These are phyloP conservation scores for Saccharomycopsis amapae DNA, from an alignment of 805 yeast genomes.

Conservation along the genomic window DNA sequence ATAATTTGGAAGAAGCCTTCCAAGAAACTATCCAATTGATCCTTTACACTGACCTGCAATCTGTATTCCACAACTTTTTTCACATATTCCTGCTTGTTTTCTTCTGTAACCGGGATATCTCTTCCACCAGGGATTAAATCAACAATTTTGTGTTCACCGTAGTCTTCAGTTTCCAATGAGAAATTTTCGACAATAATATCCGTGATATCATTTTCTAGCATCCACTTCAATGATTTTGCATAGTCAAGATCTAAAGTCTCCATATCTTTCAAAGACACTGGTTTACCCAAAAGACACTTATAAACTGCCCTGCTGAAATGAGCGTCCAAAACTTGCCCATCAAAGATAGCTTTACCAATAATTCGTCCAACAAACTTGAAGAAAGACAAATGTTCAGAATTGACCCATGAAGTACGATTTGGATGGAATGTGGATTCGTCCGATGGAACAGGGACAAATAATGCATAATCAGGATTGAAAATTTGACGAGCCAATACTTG, in stretches of 20 bases:
- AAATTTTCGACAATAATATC: constrained; percentile 93
- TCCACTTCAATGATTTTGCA: constrained; percentile 92
- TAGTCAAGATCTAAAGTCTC: constrained; percentile 98
- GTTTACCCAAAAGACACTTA: constrained; percentile 71
- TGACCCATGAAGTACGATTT: constrained; percentile 82
- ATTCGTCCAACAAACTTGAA: constrained; percentile 92
- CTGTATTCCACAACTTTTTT: constrained; percentile 79
- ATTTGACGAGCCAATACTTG: constrained; percentile 90
- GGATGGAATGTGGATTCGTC: constrained; percentile 95
- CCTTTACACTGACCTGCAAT: constrained; percentile 72
- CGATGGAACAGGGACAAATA: constrained; percentile 84
- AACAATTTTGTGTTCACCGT: constrained; percentile 78
- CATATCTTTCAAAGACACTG: constrained; percentile 86
- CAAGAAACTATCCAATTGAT: constrained; percentile 79
- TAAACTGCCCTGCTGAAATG: constrained; percentile 95
- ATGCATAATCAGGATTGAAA: constrained; percentile 92
- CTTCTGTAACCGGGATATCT: constrained; percentile 80
- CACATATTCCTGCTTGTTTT: constrained; percentile 86
- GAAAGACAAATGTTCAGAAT: constrained; percentile 87
- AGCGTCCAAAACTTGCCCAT: constrained; percentile 79
- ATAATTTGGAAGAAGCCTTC: constrained; percentile 87
- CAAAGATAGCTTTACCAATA: constrained; percentile 90
- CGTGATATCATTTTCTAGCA: constrained; percentile 86
- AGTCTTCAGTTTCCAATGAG: constrained; percentile 87
- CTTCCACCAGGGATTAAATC: constrained; percentile 82